Base-by-base conservation (phyloP, 164 flowering plant species). In the Vitis riparia region DNA sequence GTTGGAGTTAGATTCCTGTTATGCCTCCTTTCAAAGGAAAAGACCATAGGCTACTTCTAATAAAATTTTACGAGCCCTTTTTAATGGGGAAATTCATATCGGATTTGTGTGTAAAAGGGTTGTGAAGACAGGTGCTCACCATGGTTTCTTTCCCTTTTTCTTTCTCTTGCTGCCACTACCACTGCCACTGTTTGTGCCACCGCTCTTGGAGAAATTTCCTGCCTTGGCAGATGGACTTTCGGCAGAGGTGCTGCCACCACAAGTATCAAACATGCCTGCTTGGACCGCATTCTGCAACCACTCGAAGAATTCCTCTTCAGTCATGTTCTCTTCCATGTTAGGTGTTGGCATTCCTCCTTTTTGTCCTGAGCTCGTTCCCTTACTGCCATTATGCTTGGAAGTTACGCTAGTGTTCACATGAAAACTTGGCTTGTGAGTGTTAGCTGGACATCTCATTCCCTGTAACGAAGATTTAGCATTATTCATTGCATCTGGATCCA, bases 371-470 rank as follows among this genome's bases (percentile, higher is more conserved):
- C 79, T 75, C 6, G 80, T 61, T 72, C 87, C 92, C 63, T 81
- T 84, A 49, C 80, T 72, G 44, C 67, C 57, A 65, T 58, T 69
- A 48, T 86, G 88, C 81, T 88, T 94, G 14, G 90, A 81, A 27
- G 83, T 82, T 10, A 91, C 66, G 71, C 84, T 93, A 19, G 97
- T 90, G 82, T 91, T 95, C 47, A 91, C 99, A 69, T 93, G 98
- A 71, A 95, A 95, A 74, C 89, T 93, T 52, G 99, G 97, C 73
- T 89, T 93, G 88, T 95, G 98, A 49, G 89, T 83, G 79, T 93
- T 95, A 50, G 88, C 86, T 32, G 92, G 88, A 68, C 97, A 95
- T 82, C 93, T 88, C 99, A 95, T 95, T 62, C 97, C 99, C 99
- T 95, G 87, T 58, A 82, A 68, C 51, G 55, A 59, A 59, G 32